A percentile compares a stretch with the other conserved stretches of the same genome.
These are phyloP conservation scores for Carallia pectinifolia DNA, from an alignment of 345 rosid genomes.

Conservation along the genomic window DNA sequence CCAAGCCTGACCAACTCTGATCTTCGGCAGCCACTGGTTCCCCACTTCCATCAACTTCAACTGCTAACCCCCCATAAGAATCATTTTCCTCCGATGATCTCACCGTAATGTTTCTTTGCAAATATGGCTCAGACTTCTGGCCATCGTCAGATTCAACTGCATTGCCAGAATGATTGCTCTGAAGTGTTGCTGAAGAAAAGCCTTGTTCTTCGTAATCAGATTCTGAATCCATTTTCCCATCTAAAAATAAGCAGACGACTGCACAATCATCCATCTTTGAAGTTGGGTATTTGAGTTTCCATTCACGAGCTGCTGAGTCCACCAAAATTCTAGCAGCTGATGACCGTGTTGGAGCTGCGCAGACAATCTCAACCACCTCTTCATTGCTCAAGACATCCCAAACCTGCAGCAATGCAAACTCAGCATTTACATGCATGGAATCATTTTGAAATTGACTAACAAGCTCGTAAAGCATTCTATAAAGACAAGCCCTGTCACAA, in stretches of 20 bases:
- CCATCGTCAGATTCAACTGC: conserved; percentile 78
- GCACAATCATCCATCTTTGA: conserved; percentile 99
- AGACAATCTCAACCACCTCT: conserved; percentile 89
- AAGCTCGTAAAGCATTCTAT: too few species aligned
- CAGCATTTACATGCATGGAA: neutral
- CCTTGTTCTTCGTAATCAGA: conserved; percentile 78
- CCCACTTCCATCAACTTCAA: conserved; percentile 41
- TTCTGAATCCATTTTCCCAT: conserved; percentile 91
- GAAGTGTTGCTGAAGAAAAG: conserved; percentile 72
- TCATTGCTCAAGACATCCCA: conserved; percentile 99
- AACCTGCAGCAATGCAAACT: conserved; percentile 44
- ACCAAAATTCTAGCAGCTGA: conserved; percentile 90
- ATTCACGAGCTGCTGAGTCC: conserved; percentile 83
- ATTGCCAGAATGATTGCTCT: conserved; percentile 68
- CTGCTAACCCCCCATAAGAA: conserved; percentile 31
- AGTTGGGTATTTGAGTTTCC: conserved; percentile 97
- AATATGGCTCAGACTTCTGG: conserved; percentile 73
- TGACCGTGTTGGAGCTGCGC: conserved; percentile 74
- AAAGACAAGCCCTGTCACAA: too few species aligned
- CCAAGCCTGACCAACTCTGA: conserved; percentile 89
- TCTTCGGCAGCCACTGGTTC: conserved; percentile 46
- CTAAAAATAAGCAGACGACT: conserved; percentile 90
- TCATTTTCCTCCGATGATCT: conserved; percentile 66
- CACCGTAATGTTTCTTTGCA: conserved; percentile 84
- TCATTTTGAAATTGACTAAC: too few species aligned